phyloP scores from a whole-genome alignment of 345 rosid genomes.

The Arabidopsis suecica region DNA sequence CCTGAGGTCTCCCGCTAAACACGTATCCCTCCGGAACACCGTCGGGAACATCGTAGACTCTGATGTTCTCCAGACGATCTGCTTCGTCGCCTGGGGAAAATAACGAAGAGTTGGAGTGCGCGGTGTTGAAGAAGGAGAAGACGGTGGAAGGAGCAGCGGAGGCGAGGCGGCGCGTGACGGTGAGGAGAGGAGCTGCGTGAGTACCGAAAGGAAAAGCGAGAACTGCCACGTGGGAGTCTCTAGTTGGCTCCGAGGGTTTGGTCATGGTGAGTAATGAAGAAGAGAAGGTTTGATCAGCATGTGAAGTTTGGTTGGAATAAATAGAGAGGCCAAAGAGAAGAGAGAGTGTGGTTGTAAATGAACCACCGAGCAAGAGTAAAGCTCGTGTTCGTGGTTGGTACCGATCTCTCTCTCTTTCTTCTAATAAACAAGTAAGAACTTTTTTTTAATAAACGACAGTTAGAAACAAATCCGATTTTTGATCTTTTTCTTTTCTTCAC shows the following conservation, averaged over 20 bases:
- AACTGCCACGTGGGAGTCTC: slow-evolving; percentile 52
- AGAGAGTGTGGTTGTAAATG: too few species aligned
- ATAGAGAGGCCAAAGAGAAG: too few species aligned
- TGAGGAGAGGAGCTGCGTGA: slow-evolving; percentile 59
- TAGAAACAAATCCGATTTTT: too few species aligned
- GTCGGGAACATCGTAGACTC: slow-evolving; percentile 43
- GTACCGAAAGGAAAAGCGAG: slow-evolving; percentile 68
- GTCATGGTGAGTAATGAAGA: neutral
- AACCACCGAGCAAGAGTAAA: too few species aligned
- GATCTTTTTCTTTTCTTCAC: too few species aligned
- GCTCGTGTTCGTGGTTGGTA: too few species aligned
- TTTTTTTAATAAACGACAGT: too few species aligned
- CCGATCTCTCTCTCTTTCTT: too few species aligned
- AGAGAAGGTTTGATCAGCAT: too few species aligned
- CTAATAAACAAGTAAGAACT: too few species aligned
- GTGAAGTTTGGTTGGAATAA: too few species aligned
- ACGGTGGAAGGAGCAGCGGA: slow-evolving; percentile 43
- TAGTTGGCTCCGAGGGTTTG: neutral
- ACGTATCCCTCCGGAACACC: slow-evolving; percentile 45
- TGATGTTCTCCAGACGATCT: slow-evolving; percentile 48
- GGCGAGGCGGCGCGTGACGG: slow-evolving; percentile 55
- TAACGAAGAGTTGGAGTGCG: slow-evolving; percentile 45
- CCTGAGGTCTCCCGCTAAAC: slow-evolving; percentile 45
- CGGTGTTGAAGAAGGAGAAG: slow-evolving; percentile 67
- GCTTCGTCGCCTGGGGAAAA: slow-evolving; percentile 12